A percentile compares a stretch with the other conserved stretches of the same genome.
Conservation (phyloP, 2,329 filamentous ascomycete genomes). For the Aspergillus sp. region DNA sequence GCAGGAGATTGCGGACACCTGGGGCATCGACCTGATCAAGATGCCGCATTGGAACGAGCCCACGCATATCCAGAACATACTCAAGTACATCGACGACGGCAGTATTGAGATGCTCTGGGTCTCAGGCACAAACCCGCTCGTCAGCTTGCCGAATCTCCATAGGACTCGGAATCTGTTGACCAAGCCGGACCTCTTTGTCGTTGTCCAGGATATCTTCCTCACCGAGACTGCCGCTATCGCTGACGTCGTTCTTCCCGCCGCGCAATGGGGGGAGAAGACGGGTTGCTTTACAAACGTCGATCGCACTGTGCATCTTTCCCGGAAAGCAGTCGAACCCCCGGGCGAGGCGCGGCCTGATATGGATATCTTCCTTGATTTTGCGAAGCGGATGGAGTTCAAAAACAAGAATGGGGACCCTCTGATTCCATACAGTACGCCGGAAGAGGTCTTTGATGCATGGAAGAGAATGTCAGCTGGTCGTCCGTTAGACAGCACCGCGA, state of each 20-base stretch:
- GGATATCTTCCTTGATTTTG: constrained; percentile 39
- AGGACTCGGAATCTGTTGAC: constrained; percentile 31
- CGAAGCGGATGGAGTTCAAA: constrained; percentile 34
- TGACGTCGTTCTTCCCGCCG: constrained; percentile 39
- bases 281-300: constrained; percentile 42
- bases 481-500: constrained; percentile 36
- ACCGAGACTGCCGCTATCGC: constrained; percentile 39
- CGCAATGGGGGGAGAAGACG: constrained; percentile 42
- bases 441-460: constrained; percentile 40
- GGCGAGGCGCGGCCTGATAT: constrained; percentile 38
- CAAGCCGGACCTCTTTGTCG: constrained; percentile 33
- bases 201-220: constrained; percentile 39
- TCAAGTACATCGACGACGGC: constrained; percentile 36
- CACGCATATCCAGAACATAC: constrained; percentile 38
- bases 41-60: constrained; percentile 42
- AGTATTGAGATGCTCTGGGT: constrained; percentile 42
- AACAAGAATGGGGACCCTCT: constrained; percentile 34
- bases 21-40: constrained; percentile 36
- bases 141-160: constrained; percentile 37
- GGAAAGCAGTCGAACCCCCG: constrained; percentile 40
- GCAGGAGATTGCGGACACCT: constrained; percentile 36
- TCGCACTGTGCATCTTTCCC: constrained; percentile 38
- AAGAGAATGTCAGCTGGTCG: constrained; percentile 34
- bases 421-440: constrained; percentile 28
- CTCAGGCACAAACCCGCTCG: constrained; percentile 40